Evolutionary conservation across 2,329 filamentous ascomycete genomes (phyloP).

Genomic region (Didymella pinodella): DNA sequence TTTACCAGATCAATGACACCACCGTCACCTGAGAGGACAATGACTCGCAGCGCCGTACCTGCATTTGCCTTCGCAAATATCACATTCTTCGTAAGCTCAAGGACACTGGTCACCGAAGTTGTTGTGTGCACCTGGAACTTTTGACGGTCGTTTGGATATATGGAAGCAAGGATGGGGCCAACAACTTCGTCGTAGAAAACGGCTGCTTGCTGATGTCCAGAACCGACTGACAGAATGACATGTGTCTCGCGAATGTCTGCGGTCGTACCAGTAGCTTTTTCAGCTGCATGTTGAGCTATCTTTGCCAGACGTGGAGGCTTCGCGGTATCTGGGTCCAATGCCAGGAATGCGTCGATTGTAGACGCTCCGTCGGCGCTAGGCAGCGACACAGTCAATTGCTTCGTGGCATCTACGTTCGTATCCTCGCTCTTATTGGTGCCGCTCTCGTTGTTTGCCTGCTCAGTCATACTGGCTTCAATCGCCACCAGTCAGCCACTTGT

Average conservation of each 20-base stretch:
- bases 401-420: neutral
- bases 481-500: neutral
- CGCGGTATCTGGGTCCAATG: conserved; percentile 25
- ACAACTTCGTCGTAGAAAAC: conserved; percentile 51
- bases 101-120: conserved; percentile 68
- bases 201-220: conserved; percentile 53
- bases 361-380: conserved; percentile 16
- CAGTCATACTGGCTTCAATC: conserved; percentile 11
- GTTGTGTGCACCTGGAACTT: conserved; percentile 68
- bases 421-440: conserved; percentile 5
- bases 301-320: conserved; percentile 29
- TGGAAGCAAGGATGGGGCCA: conserved; percentile 52
- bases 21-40: conserved; percentile 88
- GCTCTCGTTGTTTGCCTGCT: conserved; percentile 4
- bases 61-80: conserved; percentile 60
- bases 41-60: conserved; percentile 59
- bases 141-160: conserved; percentile 46
- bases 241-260: conserved; percentile 43
- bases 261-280: conserved; percentile 6
- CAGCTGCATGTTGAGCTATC: conserved; percentile 26
- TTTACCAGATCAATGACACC: conserved; percentile 86
- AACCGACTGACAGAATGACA: conserved; percentile 56
- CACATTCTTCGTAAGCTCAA: conserved; percentile 64
- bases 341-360: conserved; percentile 18
- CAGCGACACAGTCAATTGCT: conserved; percentile 20